Evolutionary conservation across 306 rosid species (phyloP).

Genomic region (Vigna radiata): DNA sequence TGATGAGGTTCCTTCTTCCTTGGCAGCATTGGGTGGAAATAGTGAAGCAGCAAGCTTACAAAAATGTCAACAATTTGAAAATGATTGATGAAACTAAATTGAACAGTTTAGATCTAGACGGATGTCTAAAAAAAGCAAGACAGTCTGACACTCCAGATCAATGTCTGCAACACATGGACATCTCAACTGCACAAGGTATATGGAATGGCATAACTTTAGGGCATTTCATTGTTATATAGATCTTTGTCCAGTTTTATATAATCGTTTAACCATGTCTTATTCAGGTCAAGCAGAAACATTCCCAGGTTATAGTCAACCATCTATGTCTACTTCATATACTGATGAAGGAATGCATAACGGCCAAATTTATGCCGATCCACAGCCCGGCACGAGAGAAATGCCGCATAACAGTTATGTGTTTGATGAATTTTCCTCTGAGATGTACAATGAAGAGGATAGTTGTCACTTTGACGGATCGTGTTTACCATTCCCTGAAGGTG

Average conservation of each 20-base stretch:
- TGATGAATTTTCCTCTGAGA: conserved; percentile 38
- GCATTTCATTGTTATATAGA: not conserved
- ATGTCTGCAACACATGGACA: conserved; percentile 34
- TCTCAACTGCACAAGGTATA: conserved; percentile 50
- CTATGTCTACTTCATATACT: conserved; percentile 39
- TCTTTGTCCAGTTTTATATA: not conserved
- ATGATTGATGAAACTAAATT: conserved; percentile 36
- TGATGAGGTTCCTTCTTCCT: conserved; percentile 24
- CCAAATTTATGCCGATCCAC: conserved; percentile 39
- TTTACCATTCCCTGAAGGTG: conserved; percentile 29
- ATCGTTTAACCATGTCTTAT: conserved; percentile 18
- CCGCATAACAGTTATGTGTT: conserved; percentile 24
- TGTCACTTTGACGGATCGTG: conserved; percentile 29
- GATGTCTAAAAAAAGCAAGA: conserved; percentile 32
- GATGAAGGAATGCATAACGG: conserved; percentile 36
- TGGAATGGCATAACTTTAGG: not conserved
- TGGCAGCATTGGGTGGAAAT: conserved; percentile 54
- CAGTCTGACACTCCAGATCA: conserved; percentile 39
- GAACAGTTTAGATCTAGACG: conserved; percentile 30
- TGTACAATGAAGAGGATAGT: conserved; percentile 39
- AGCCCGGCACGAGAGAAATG: conserved; percentile 14
- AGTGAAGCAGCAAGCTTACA: conserved; percentile 52
- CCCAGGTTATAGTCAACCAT: conserved; percentile 22
- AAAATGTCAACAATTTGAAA: conserved; percentile 37
- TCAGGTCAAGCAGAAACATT: conserved; percentile 49